Conservation (phyloP, 2,329 filamentous ascomycete genomes). For the Cadophora sp. region DNA sequence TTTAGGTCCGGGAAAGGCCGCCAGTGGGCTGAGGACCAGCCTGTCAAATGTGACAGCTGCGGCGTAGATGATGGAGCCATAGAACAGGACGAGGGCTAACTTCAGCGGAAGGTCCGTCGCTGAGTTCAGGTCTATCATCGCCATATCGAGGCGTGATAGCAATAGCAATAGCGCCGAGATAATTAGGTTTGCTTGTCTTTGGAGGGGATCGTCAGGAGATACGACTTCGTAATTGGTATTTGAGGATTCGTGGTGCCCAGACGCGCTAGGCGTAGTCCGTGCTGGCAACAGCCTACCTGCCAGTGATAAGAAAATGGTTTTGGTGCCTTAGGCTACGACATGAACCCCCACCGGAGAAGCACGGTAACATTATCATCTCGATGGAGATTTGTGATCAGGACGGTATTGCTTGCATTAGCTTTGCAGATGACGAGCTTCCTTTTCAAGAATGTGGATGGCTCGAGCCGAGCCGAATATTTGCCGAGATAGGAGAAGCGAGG, state of each 20-base stretch:
- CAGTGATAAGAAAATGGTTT: background rate
- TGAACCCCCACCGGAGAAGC: background rate
- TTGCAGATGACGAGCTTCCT: background rate
- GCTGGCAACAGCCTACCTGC: background rate
- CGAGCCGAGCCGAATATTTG: background rate
- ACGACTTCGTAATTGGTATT: slow-evolving; percentile 7
- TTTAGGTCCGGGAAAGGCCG: slow-evolving; percentile 42
- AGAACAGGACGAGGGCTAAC: slow-evolving; percentile 3
- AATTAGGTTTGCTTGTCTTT: background rate
- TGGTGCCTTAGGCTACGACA: slow-evolving; percentile 12
- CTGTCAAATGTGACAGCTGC: slow-evolving; percentile 30
- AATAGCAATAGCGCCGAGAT: background rate
- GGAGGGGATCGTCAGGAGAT: slow-evolving; percentile 10
- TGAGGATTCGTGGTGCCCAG: slow-evolving; percentile 12
- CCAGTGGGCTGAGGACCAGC: slow-evolving; percentile 44
- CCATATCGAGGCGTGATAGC: background rate
- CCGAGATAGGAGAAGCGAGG: background rate
- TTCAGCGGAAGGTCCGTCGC: background rate
- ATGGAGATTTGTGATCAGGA: background rate
- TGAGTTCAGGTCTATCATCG: slow-evolving; percentile 5
- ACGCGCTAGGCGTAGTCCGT: background rate
- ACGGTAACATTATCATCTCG: background rate
- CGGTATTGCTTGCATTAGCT: background rate
- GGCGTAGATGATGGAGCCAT: slow-evolving; percentile 12
- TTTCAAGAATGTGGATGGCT: background rate